Base-by-base conservation (phyloP, 1,139 yeast genomes). In the Geotrichum reessii region DNA sequence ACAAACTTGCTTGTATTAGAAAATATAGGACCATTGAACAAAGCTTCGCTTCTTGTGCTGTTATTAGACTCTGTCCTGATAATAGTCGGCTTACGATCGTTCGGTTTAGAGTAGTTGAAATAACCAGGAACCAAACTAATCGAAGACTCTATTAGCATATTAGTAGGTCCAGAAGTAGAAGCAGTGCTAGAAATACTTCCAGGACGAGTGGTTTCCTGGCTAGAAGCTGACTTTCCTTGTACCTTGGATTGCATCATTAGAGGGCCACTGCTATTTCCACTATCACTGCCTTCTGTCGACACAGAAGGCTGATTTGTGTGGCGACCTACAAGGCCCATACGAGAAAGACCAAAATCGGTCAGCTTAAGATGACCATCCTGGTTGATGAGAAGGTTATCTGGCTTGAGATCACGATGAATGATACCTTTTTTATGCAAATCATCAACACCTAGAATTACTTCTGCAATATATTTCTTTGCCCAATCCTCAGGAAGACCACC, bases 371-470 rank as follows among this genome's bases (percentile, higher is more conserved):
- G 99, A 0, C 99, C 99, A 50, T 78, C 77, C 58, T 82, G 78
- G 69, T 92, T 98, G 64, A 95, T 91, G 64, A 95, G 77, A 44
- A 95, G 73, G 67, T 95, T 95, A 69, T 95, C 99, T 0, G 99
- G 99, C 70, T 95, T 95, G 70, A 90, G 76, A 72, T 95, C 99
- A 66, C 97, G 84, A 73, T 95, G 99, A 61, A 93, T 88, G 53
- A 95, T 89, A 0, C 97, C 97, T 66, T 88, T 81, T 55, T 80
- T 76, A 71, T 95, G 99, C 68, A 95, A 78, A 68, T 91, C 96
- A 63, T 87, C 87, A 3, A 93, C 95, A 0, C 97, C 97, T 28
- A 89, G 85, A 28, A 92, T 84, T 1, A 91, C 91, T 70, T 95
- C 99, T 0, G 97, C 93, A 60, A 90, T 81, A 66, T 93, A 95